Percentiles rank a stretch among this genome's conserved stretches.
Conservation (phyloP, 2,329 filamentous ascomycete species). For the Xylaria sp. region DNA sequence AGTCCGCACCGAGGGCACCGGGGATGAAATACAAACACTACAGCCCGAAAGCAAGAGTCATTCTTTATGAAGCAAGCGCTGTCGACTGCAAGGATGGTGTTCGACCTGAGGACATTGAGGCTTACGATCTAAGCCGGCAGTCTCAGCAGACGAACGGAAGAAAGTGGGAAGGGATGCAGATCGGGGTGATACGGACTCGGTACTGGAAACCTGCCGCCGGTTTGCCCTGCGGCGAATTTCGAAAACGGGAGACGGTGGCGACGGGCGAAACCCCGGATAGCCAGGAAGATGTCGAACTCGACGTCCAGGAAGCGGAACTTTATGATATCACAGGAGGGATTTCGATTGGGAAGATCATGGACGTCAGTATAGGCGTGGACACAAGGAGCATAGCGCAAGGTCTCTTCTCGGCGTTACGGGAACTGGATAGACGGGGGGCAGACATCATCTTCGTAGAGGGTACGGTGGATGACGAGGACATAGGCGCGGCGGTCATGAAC, state of each 20-base stretch:
- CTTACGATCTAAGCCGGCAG: constrained; percentile 14
- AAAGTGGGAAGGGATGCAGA: constrained; percentile 25
- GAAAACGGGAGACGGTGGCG: constrained; percentile 33
- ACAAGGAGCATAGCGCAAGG: constrained; percentile 79
- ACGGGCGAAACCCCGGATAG: constrained; percentile 22
- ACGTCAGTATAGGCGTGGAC: constrained; percentile 73
- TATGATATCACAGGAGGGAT: constrained; percentile 36
- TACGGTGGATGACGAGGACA: constrained; percentile 75
- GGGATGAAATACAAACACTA: constrained; percentile 99
- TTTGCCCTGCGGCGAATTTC: constrained; percentile 39
- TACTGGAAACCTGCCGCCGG: constrained; percentile 53
- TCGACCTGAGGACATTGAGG: constrained; percentile 38
- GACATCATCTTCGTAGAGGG: constrained; percentile 91
- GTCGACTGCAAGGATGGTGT: constrained; percentile 41
- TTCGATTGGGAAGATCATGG: constrained; percentile 55
- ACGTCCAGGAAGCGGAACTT: constrained; percentile 47
- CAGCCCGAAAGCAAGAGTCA: constrained; percentile 83
- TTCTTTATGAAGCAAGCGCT: constrained; percentile 71
- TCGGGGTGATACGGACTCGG: constrained; percentile 61
- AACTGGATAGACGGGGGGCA: constrained; percentile 78
- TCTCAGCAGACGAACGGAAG: constrained; percentile 20
- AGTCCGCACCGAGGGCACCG: constrained; percentile 74
- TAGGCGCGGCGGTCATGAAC: constrained; percentile 87
- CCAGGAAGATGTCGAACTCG: constrained; percentile 35
- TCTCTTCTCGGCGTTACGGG: constrained; percentile 83